These are phyloP conservation scores for Neospora caninum DNA, from an alignment of 169 alveolate species.

Conservation along the genomic window DNA sequence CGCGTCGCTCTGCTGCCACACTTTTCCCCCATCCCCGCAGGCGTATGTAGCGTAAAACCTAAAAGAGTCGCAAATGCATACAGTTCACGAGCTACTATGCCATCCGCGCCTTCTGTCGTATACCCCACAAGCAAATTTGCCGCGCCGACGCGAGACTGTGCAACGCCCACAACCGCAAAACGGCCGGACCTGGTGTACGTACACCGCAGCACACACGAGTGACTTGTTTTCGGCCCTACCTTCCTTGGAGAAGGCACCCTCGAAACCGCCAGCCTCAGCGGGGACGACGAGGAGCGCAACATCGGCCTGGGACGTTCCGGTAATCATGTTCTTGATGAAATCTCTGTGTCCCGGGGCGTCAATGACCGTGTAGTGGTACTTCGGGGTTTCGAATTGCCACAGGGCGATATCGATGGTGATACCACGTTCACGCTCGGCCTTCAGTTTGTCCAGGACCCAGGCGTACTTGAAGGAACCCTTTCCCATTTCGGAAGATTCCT, in stretches of 20 bases:
- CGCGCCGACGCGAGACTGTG: no score
- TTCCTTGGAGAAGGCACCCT: slow-evolving; percentile 95
- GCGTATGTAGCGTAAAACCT: no score
- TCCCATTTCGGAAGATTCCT: slow-evolving; percentile 95
- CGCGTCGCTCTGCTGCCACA: no score
- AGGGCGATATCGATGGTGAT: slow-evolving; percentile 97
- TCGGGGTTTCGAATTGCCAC: slow-evolving; percentile 97
- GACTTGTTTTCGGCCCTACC: slow-evolving; percentile 9
- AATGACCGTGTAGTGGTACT: slow-evolving; percentile 96
- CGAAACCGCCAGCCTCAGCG: slow-evolving; percentile 97
- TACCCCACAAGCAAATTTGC: no score
- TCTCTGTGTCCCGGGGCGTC: slow-evolving; percentile 99
- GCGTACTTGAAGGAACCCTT: slow-evolving; percentile 97
- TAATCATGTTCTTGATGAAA: slow-evolving; percentile 98
- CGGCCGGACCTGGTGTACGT: no score
- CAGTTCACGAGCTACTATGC: no score
- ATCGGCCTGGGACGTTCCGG: slow-evolving; percentile 99
- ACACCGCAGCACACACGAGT: no score
- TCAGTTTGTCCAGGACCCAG: slow-evolving; percentile 98
- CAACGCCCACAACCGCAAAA: no score
- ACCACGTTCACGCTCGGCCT: slow-evolving; percentile 99
- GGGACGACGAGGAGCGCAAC: slow-evolving; percentile 98
- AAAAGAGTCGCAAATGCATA: no score
- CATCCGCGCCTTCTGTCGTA: no score
- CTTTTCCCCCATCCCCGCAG: no score